Evolutionary conservation across 768 basidiomycete species (phyloP), one percentile per base, ranked within the genome.

Genomic region (Mycena kentingensis): DNA sequence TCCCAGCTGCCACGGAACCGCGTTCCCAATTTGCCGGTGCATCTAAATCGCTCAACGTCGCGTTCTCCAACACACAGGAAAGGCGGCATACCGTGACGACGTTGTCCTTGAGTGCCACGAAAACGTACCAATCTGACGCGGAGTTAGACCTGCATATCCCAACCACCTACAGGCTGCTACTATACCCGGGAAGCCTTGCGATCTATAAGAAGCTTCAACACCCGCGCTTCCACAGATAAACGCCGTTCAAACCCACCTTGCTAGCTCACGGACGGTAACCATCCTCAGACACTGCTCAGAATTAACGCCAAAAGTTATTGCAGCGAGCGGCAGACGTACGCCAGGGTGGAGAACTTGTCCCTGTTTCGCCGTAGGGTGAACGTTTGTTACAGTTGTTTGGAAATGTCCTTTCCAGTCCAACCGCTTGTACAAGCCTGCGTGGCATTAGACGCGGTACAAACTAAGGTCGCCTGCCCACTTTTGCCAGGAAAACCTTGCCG

Each of bases 21-120:
- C 87, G 61, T 91, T 91, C 13, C 89, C 89, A 54, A 92, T 89
- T 51, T 89, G 87, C 25, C 87, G 75, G 60, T 89, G 87, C 75
- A 90, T 86, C 87, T 91, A 55, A 8, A 35, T 37, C 13, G 48
- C 37, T 47, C 52, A 6, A 50, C 27, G 26, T 42, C 5, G 25
- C 7, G 51, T 24, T 24, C 21, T 13, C 29, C 8, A 25, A 3
- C 32, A 32, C 44, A 18, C 25, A 48, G 22, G 25, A 54, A 15
- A 8, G 31, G 10, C 5, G 37, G 71, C 85, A 54, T 52, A 89
- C 88, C 2, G 83, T 88, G 26, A 80, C 73, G 13, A 90, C 76
- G 36, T 77, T 80, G 34, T 80, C 61, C 13, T 75, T 68, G 6
- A 74, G 56, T 0, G 86, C 71, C 49, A 77, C 62, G 55, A 93